These are phyloP conservation scores for Selenicereus undatus DNA, from an alignment of 148 eudicot species.

Conservation along the genomic window DNA sequence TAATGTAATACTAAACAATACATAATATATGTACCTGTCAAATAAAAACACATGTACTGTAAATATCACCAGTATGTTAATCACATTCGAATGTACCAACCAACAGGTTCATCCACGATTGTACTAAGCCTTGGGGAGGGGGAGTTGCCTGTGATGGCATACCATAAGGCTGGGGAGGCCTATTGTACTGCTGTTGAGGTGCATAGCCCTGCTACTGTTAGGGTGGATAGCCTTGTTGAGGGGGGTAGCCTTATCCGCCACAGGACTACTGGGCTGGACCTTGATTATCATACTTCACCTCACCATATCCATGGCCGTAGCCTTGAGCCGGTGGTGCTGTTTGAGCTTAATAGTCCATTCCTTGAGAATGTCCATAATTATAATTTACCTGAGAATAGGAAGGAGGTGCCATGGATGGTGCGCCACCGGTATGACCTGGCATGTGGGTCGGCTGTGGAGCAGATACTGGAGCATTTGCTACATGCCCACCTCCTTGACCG, in stretches of 20 bases:
- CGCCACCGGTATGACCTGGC: conserved; percentile 38
- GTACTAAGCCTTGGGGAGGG: conserved; percentile 50
- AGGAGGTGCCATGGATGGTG: conserved; percentile 35
- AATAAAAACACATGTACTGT: no score
- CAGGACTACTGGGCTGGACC: conserved; percentile 45
- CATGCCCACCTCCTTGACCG: conserved; percentile 40
- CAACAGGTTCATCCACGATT: no score
- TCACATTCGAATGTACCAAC: no score
- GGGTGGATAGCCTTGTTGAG: conserved; percentile 46
- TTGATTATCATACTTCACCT: conserved; percentile 51
- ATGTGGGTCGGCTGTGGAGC: conserved; percentile 33
- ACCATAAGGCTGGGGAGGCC: conserved; percentile 49
- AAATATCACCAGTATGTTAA: no score
- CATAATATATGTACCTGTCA: no score
- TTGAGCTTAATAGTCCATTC: conserved; percentile 56
- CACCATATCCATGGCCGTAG: conserved; percentile 65
- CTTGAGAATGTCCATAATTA: conserved; percentile 57
- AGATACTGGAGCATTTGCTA: conserved; percentile 27
- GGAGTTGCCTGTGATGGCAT: conserved; percentile 49
- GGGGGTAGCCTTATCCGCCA: conserved; percentile 51
- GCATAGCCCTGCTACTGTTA: conserved; percentile 57
- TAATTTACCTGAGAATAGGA: conserved; percentile 62
- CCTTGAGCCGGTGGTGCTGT: conserved; percentile 45
- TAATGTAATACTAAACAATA: no score
- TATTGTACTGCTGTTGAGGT: conserved; percentile 47